Evolutionary conservation across 257 asterid species (phyloP).

Genomic region (Capsicum pubescens): DNA sequence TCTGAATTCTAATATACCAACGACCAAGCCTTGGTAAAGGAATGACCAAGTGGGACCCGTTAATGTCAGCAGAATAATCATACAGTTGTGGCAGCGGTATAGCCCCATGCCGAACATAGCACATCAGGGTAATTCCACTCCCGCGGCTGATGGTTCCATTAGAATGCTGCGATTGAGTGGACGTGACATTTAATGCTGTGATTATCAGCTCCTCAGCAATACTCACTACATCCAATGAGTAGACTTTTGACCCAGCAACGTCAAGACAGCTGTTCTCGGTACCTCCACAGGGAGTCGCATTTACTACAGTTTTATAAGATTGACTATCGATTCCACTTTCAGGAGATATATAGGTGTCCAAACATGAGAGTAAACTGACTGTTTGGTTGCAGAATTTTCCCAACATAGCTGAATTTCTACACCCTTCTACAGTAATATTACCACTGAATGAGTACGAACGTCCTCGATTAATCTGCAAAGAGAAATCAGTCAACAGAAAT

Average conservation of each 20-base stretch:
- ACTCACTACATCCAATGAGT: conserved; percentile 65
- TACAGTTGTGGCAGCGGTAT: conserved; percentile 56
- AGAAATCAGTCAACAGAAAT: conserved; percentile 17
- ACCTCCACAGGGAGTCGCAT: conserved; percentile 59
- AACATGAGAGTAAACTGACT: conserved; percentile 66
- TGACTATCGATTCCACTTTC: conserved; percentile 38
- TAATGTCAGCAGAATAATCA: conserved; percentile 77
- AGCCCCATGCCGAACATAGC: conserved; percentile 70
- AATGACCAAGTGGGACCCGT: conserved; percentile 64
- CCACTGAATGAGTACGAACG: conserved; percentile 66
- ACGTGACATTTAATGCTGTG: conserved; percentile 56
- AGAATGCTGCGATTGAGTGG: conserved; percentile 45
- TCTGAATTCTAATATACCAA: conserved; percentile 75
- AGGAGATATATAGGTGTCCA: conserved; percentile 45
- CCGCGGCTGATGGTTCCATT: conserved; percentile 39
- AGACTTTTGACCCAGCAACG: conserved; percentile 46
- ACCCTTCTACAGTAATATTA: conserved; percentile 85
- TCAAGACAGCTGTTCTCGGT: conserved; percentile 58
- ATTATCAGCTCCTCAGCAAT: conserved; percentile 63
- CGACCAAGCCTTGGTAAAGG: conserved; percentile 75
- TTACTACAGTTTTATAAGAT: conserved; percentile 39
- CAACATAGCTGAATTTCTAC: conserved; percentile 57
- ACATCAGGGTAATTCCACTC: conserved; percentile 48
- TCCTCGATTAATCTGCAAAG: conserved; percentile 88
- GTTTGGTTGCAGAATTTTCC: conserved; percentile 95